Evolutionary conservation across 495 filamentous ascomycete species (phyloP), one percentile per base, ranked within the genome.

Genomic region (Aspergillus taichungensis): DNA sequence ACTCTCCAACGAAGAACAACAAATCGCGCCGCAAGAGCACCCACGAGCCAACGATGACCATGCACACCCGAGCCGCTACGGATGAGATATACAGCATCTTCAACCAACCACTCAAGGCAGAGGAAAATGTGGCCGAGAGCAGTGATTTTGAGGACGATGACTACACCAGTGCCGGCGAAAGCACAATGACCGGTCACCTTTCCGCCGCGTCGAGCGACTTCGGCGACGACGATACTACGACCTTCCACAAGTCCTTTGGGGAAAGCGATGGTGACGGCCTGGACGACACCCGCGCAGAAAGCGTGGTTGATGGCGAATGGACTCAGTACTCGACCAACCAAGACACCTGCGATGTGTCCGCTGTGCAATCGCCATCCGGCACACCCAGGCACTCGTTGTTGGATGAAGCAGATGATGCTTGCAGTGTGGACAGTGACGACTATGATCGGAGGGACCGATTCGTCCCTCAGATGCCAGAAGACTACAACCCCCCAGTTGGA

Each of bases 31-130:
- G 78, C 38, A 90, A 87, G 67, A 86, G 83, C 60, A 75, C 77
- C 9, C 63, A 76, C 2, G 88, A 95, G 57, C 87, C 88, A 24
- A 98, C 92, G 1, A 96, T 98, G 90, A 98, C 92, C 1, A 77
- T 98, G 50, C 87, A 96, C 57, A 98, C 92, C 12, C 87, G 80
- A 41, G 91, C 90, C 42, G 92, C 92, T 1, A 95, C 88, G 39
- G 90, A 97, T 56, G 94, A 97, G 50, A 96, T 98, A 39, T 94
- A 97, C 61, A 87, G 85, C 48, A 82, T 98, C 34, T 97, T 98
- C 67, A 97, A 92, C 55, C 87, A 94, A 37, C 91, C 94, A 6
- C 61, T 95, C 37, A 79, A 86, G 53, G 69, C 71, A 31, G 61
- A 75, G 53, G 65, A 71, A 12, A 54, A 59, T 47, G 59, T 50